phyloP scores from a whole-genome alignment of 495 filamentous ascomycete genomes.

The Apodospora peruviana region DNA sequence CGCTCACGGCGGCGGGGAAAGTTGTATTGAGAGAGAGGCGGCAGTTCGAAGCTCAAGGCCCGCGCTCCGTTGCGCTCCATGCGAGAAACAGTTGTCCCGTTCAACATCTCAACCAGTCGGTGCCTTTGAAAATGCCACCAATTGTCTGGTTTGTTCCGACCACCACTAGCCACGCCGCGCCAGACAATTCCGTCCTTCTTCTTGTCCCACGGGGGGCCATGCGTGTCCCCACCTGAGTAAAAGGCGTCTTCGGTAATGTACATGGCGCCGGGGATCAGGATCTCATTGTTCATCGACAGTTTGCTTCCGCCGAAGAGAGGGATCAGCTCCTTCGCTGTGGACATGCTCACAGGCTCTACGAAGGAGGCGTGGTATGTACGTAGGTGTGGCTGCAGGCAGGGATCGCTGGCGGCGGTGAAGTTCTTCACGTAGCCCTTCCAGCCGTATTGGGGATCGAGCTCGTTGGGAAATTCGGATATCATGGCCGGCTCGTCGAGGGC shows the following conservation, averaged over 20 bases:
- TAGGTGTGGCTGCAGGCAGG: slow-evolving; percentile 53
- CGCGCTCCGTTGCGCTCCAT: slow-evolving; percentile 30
- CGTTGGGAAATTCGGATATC: slow-evolving; percentile 27
- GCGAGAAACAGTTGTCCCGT: slow-evolving; percentile 49
- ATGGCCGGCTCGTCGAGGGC: slow-evolving; percentile 24
- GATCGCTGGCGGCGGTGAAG: slow-evolving; percentile 56
- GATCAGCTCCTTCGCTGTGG: slow-evolving; percentile 52
- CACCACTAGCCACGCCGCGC: slow-evolving; percentile 66
- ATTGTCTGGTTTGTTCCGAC: slow-evolving; percentile 52
- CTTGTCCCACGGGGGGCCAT: slow-evolving; percentile 47
- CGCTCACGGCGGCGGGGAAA: slow-evolving; percentile 15
- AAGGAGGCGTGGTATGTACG: slow-evolving; percentile 62
- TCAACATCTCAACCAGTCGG: slow-evolving; percentile 61
- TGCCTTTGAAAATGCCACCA: slow-evolving; percentile 68
- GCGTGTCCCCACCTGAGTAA: slow-evolving; percentile 49
- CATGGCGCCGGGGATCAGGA: slow-evolving; percentile 72
- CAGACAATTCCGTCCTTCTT: slow-evolving; percentile 57
- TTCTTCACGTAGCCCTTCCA: slow-evolving; percentile 56
- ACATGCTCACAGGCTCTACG: slow-evolving; percentile 55
- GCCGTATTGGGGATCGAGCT: slow-evolving; percentile 25
- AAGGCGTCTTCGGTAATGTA: slow-evolving; percentile 59
- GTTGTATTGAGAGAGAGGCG: slow-evolving; percentile 25
- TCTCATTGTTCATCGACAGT: slow-evolving; percentile 69
- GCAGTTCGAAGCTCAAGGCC: slow-evolving; percentile 33
- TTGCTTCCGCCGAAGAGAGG: slow-evolving; percentile 72